Evolutionary conservation across 2,329 filamentous ascomycete species (phyloP).

Genomic region (Pseudocercospora vitis): DNA sequence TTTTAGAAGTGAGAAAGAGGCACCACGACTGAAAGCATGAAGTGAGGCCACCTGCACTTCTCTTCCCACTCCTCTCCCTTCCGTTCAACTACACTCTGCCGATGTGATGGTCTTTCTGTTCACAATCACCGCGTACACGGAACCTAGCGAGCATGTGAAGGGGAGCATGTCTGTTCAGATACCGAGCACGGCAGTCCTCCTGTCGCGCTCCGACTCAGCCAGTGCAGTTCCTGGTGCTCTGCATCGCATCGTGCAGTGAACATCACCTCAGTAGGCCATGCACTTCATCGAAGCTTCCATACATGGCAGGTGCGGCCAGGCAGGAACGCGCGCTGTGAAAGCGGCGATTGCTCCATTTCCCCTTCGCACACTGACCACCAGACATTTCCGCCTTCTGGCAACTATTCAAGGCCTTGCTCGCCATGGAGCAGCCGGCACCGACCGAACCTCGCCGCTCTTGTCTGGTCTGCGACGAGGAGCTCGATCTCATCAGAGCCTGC

Average conservation of each 20-base stretch:
- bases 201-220: too few relatives aligned
- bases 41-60: background rate
- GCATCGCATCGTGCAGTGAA: too few relatives aligned
- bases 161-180: too few relatives aligned
- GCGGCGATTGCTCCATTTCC: background rate
- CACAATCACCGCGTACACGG: too few relatives aligned
- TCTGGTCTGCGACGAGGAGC: constrained; percentile 30
- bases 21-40: background rate
- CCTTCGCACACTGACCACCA: too few relatives aligned
- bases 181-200: too few relatives aligned
- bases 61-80: background rate
- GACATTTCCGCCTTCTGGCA: too few relatives aligned
- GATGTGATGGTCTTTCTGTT: too few relatives aligned
- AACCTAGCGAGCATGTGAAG: too few relatives aligned
- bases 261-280: background rate
- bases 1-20: background rate
- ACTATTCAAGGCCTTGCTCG: too few relatives aligned
- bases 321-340: background rate
- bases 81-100: background rate
- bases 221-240: too few relatives aligned
- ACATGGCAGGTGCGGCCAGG: background rate
- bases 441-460: constrained; percentile 28
- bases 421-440: too few relatives aligned
- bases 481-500: constrained; percentile 36
- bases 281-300: background rate